phyloP scores from a whole-genome alignment of 768 basidiomycete genomes.

The Wakefieldia striispora region DNA sequence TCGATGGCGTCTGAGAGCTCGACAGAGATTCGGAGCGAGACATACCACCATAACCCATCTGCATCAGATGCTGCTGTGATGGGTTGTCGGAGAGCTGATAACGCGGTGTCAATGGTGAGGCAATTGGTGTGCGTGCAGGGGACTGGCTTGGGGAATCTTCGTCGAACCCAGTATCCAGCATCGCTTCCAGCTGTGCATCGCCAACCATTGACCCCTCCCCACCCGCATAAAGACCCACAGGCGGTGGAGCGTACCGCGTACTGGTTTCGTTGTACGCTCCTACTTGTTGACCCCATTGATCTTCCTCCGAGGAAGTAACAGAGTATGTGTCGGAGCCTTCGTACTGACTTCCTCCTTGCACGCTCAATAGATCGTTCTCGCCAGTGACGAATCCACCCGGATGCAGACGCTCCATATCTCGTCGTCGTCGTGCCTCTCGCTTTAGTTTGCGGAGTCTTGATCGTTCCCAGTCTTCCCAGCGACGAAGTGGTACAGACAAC shows the following conservation, averaged over 20 bases:
- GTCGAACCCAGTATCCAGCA: constrained; percentile 90
- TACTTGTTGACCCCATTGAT: constrained; percentile 94
- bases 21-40: constrained; percentile 45
- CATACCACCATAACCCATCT: constrained; percentile 52
- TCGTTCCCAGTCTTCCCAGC: constrained; percentile 99
- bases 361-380: constrained; percentile 62
- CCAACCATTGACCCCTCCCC: constrained; percentile 47
- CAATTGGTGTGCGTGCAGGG: constrained; percentile 35
- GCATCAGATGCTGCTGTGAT: constrained; percentile 27
- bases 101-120: constrained; percentile 43
- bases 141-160: constrained; percentile 49
- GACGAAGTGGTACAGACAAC: constrained; percentile 79
- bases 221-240: constrained; percentile 54
- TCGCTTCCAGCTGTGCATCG: constrained; percentile 81
- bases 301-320: constrained; percentile 84
- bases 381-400: constrained; percentile 63
- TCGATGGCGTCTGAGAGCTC: constrained; percentile 23
- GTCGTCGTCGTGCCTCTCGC: constrained; percentile 78
- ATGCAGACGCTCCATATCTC: constrained; percentile 78
- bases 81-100: constrained; percentile 65
- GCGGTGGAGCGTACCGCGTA: constrained; percentile 78
- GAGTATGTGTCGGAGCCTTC: constrained; percentile 83
- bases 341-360: constrained; percentile 60
- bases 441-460: constrained; percentile 88
- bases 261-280: constrained; percentile 92